phyloP scores from a whole-genome alignment of 2,329 filamentous ascomycete genomes.

The Beauveria bassiana region DNA sequence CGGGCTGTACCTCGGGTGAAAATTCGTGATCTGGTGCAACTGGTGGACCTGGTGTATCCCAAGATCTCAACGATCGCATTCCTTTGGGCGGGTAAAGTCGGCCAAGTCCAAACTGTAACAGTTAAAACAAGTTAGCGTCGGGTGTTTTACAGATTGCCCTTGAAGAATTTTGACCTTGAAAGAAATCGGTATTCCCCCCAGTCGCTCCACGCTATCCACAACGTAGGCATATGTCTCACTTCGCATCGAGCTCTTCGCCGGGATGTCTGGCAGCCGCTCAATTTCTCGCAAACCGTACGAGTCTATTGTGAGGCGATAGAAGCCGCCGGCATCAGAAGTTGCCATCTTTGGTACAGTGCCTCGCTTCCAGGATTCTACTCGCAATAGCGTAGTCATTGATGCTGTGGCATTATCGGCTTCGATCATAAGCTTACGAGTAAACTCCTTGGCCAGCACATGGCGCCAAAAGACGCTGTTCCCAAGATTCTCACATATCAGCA shows the following conservation, averaged over 20 bases:
- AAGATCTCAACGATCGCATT: neutral
- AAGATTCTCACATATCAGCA: neutral
- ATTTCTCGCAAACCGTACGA: neutral
- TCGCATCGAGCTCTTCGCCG: neutral
- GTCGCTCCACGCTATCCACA: neutral
- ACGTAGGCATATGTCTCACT: neutral
- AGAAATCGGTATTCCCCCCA: neutral
- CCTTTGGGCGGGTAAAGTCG: neutral
- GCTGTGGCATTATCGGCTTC: neutral
- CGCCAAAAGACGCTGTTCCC: neutral
- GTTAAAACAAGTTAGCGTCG: neutral
- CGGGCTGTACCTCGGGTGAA: neutral
- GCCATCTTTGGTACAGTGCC: neutral
- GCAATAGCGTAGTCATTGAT: neutral
- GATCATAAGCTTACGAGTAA: neutral
- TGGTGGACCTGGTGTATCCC: constrained; percentile 4
- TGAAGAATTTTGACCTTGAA: neutral
- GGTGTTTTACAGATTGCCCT: neutral
- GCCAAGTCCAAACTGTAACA: neutral
- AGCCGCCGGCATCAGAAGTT: neutral
- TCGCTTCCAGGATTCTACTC: neutral
- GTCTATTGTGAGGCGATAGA: constrained; percentile 1
- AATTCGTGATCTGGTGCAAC: constrained; percentile 1
- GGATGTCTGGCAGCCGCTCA: neutral
- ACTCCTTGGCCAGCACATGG: neutral